phyloP scores from a whole-genome alignment of 805 yeast genomes.

The Metschnikowia aberdeeniae region DNA sequence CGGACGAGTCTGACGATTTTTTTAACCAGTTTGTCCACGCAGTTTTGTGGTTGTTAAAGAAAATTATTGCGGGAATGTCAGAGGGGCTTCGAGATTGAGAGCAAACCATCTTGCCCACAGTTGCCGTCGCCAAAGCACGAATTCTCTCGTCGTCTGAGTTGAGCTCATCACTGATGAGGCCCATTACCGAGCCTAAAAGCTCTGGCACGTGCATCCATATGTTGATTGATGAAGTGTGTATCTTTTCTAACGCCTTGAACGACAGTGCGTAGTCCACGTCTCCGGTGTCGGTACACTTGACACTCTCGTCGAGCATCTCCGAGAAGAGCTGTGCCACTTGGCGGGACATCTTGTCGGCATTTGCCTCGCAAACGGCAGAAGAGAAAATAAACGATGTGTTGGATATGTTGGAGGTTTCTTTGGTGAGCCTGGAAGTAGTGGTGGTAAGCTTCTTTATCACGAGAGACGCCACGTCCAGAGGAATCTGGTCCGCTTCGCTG shows the following conservation, averaged over 20 bases:
- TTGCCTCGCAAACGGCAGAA: conserved; percentile 61
- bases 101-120: conserved; percentile 62
- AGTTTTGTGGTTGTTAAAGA: conserved; percentile 52
- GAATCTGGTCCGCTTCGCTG: conserved; percentile 63
- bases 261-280: conserved; percentile 17
- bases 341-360: conserved; percentile 70
- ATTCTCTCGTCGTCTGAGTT: conserved; percentile 63
- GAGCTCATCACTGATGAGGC: conserved; percentile 74
- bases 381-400: conserved; percentile 66
- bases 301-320: conserved; percentile 59
- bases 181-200: conserved; percentile 65
- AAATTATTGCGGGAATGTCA: conserved; percentile 48
- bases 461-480: conserved; percentile 55
- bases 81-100: conserved; percentile 26
- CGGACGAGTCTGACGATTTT: conserved; percentile 65
- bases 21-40: conserved; percentile 72
- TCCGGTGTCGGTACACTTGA: conserved; percentile 13
- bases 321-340: conserved; percentile 75
- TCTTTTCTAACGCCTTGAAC: conserved; percentile 47
- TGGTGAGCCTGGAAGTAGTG: conserved; percentile 29
- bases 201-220: conserved; percentile 81
- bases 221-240: conserved; percentile 60
- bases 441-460: conserved; percentile 53
- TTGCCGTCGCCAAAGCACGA: conserved; percentile 64
- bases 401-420: conserved; percentile 26